Conservation (phyloP, 2,329 filamentous ascomycete species). For the Fusarium albosuccineum region DNA sequence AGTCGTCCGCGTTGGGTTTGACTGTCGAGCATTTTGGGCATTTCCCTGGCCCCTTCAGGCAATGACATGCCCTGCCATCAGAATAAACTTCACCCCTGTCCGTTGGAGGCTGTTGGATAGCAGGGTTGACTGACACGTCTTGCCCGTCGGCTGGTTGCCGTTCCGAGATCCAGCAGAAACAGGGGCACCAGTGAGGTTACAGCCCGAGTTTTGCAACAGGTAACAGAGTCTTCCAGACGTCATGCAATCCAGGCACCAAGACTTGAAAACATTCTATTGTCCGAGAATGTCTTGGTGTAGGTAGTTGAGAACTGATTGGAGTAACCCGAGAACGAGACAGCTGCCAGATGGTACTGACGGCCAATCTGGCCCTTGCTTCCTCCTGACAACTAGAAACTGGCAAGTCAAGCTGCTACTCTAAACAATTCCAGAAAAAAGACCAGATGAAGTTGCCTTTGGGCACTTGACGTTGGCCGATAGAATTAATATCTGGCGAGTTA, state of each 20-base stretch:
- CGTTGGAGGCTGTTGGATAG: constrained; percentile 20
- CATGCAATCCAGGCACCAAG: constrained; percentile 30
- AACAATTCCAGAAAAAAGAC: too few relatives aligned
- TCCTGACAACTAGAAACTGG: too few relatives aligned
- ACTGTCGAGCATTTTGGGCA: not conserved
- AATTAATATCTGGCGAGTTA: too few relatives aligned
- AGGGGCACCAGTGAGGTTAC: constrained; percentile 39
- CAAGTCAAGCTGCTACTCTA: too few relatives aligned
- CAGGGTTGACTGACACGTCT: constrained; percentile 35
- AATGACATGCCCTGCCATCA: constrained; percentile 11
- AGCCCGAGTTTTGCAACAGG: constrained; percentile 23
- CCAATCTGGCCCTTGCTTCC: too few relatives aligned
- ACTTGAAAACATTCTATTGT: constrained; percentile 21
- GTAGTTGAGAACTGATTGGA: too few relatives aligned
- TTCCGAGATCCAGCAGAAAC: constrained; percentile 38
- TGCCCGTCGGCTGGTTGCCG: constrained; percentile 32
- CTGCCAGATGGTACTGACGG: too few relatives aligned
- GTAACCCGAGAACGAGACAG: too few relatives aligned
- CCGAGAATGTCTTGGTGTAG: constrained; percentile 5
- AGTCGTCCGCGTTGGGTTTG: constrained; percentile 24
- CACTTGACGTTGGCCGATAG: too few relatives aligned
- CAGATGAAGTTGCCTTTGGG: too few relatives aligned
- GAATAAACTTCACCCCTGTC: constrained; percentile 26
- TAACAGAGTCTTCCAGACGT: constrained; percentile 37
- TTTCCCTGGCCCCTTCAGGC: constrained; percentile 17